phyloP scores from a whole-genome alignment of 2,329 filamentous ascomycete species.

The Rhinocladiella similis region DNA sequence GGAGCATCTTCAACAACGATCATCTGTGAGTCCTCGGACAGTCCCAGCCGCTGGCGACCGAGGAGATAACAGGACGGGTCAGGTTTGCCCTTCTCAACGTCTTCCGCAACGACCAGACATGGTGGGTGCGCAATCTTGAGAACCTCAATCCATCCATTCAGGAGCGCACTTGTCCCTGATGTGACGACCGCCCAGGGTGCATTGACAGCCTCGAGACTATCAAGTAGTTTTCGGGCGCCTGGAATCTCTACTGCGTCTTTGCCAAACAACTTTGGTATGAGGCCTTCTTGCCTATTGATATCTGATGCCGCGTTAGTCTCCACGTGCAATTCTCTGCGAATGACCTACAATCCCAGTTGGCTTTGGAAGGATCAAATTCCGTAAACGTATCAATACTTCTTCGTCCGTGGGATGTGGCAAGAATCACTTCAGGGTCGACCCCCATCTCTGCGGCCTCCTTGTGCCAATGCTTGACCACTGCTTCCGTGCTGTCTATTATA shows the following conservation, averaged over 20 bases:
- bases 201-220: constrained; percentile 60
- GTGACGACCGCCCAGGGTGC: constrained; percentile 83
- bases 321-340: not conserved
- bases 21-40: constrained; percentile 51
- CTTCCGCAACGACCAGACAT: constrained; percentile 72
- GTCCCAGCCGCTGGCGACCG: constrained; percentile 62
- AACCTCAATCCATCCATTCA: constrained; percentile 70
- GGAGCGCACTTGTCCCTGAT: constrained; percentile 66
- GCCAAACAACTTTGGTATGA: constrained; percentile 75
- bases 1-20: constrained; percentile 89
- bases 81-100: constrained; percentile 73
- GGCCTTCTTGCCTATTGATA: constrained; percentile 73
- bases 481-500: constrained; percentile 49
- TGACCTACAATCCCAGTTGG: constrained; percentile 84
- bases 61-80: constrained; percentile 73
- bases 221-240: constrained; percentile 71
- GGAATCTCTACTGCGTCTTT: constrained; percentile 81
- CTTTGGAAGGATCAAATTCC: constrained; percentile 77
- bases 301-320: constrained; percentile 53
- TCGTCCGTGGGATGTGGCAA: constrained; percentile 87
- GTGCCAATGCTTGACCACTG: constrained; percentile 67
- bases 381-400: constrained; percentile 83
- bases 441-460: constrained; percentile 72
- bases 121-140: constrained; percentile 65
- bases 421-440: constrained; percentile 78